Percentiles rank a stretch among this genome's conserved stretches.
phyloP scores from a whole-genome alignment of 208 protist genomes.

The Leptomonas pyrrhocoris region DNA sequence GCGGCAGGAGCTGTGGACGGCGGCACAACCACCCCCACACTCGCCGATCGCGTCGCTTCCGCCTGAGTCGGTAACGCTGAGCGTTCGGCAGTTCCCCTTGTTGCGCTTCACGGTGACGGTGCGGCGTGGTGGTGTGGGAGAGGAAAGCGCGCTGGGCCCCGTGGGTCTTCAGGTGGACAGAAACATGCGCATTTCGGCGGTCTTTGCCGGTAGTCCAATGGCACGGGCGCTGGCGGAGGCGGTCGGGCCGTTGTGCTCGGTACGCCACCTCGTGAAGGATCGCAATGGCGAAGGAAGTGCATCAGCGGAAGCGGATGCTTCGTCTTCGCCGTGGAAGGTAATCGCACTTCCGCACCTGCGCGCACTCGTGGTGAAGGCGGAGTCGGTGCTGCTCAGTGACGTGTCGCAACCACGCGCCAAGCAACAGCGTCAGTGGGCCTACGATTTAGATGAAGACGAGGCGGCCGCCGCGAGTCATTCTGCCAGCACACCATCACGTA shows the following conservation, averaged over 20 bases:
- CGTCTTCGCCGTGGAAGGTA: constrained; percentile 6
- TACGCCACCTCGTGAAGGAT: constrained; percentile 42
- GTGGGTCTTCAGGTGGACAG: constrained; percentile 67
- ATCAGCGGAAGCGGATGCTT: background rate
- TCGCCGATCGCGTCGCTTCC: constrained; percentile 3
- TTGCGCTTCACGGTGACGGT: constrained; percentile 48
- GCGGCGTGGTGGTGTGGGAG: constrained; percentile 33
- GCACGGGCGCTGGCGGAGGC: constrained; percentile 47
- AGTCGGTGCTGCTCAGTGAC: background rate
- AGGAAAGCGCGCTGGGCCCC: constrained; percentile 40
- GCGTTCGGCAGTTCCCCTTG: constrained; percentile 67
- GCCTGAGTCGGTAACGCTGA: constrained; percentile 62
- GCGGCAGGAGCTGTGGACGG: constrained; percentile 24
- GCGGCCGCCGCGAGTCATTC: background rate
- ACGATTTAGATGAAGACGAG: constrained; percentile 65
- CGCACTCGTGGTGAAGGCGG: background rate
- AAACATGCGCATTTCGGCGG: constrained; percentile 48
- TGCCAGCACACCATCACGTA: too few relatives aligned
- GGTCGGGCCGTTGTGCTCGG: constrained; percentile 48
- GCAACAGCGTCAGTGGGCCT: constrained; percentile 39
- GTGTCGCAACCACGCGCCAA: background rate
- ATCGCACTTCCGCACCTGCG: constrained; percentile 21
- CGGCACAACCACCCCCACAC: constrained; percentile 11
- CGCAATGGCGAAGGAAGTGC: constrained; percentile 6
- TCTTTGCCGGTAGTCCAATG: constrained; percentile 51